Evolutionary conservation across 306 rosid genomes (phyloP), one percentile per base, ranked within the genome.

Genomic region (Castanospermum australe): DNA sequence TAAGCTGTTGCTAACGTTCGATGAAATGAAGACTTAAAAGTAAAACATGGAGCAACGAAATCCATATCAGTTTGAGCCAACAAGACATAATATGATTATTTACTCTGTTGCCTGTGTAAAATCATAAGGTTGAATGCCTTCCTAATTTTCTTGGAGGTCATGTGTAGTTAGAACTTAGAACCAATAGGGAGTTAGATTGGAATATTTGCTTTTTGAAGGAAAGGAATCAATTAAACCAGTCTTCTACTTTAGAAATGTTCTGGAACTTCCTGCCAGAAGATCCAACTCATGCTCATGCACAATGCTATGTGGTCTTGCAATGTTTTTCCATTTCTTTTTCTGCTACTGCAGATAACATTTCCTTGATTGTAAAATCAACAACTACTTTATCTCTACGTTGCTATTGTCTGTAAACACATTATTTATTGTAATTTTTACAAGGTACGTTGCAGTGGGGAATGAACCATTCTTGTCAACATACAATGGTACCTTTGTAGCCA

Each of bases 361-460:
- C 21, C 64, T 42, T 15, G 20, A 62, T 18, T 77, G 44, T 71
- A 15, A 54, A 80, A 42, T 15, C 47, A 41, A n/a, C 25, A 24
- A 44, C 71, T 41, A 24, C 59, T 54, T 52, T 48, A 35, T 59
- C 54, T 50, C 20, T 21, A 39, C 52, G 64, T 52, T 56, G 61
- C 30, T 64, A 9, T 50, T 35, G 3, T 67, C 61, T 59, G 32
- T 68, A 30, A 33, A 44, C 39, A 65, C 35, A 61, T 84, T 48
- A 61, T 62, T 79, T 79, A 18, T 62, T 52, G 70, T 54, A 63
- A 32, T 55, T 56, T 86, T 75, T 79, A 32, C 71, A 78, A 95
- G 99, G 94, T 93, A 86, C 42, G 92, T 92, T 73, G 99, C 99
- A 11, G 97, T 94, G 72, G 99, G 99, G 80, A 94, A 94, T 18